These are phyloP conservation scores for Populus pruinosa DNA, from an alignment of 345 rosid genomes.

Conservation along the genomic window DNA sequence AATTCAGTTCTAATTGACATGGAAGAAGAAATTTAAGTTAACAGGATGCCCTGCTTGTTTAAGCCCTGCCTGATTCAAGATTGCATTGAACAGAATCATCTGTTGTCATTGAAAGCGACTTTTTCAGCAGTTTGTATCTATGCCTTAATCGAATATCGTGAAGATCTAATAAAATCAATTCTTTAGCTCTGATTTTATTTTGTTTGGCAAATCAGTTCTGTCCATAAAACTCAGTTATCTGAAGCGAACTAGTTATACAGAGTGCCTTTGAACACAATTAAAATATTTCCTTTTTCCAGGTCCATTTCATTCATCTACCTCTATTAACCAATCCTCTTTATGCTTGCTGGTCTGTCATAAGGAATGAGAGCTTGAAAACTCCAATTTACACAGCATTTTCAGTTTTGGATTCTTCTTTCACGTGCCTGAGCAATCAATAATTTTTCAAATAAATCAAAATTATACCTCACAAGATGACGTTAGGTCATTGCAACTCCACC, in stretches of 20 bases:
- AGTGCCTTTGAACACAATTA: too few relatives aligned
- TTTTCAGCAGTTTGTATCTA: neutral
- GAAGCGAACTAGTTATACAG: too few relatives aligned
- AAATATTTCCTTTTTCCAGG: too few relatives aligned
- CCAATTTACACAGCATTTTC: neutral
- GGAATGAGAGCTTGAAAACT: neutral
- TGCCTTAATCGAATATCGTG: neutral
- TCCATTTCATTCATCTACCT: too few relatives aligned
- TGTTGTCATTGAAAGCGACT: too few relatives aligned
- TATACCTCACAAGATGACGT: slow-evolving; percentile 66
- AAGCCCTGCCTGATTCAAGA: too few relatives aligned
- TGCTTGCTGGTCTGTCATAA: neutral
- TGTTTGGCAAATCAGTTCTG: too few relatives aligned
- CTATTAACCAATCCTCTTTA: too few relatives aligned
- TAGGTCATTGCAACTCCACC: slow-evolving; percentile 74
- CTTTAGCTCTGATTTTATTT: too few relatives aligned
- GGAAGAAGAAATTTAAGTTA: neutral
- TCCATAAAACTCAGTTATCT: too few relatives aligned
- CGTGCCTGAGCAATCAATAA: neutral
- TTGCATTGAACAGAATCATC: too few relatives aligned
- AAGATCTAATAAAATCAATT: neutral
- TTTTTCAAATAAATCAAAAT: neutral
- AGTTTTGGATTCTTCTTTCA: neutral
- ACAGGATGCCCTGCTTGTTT: too few relatives aligned
- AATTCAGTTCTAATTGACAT: neutral